A percentile compares a stretch with the other conserved stretches of the same genome.
phyloP scores from a whole-genome alignment of 2,329 filamentous ascomycete genomes.

The Botrytis elliptica region DNA sequence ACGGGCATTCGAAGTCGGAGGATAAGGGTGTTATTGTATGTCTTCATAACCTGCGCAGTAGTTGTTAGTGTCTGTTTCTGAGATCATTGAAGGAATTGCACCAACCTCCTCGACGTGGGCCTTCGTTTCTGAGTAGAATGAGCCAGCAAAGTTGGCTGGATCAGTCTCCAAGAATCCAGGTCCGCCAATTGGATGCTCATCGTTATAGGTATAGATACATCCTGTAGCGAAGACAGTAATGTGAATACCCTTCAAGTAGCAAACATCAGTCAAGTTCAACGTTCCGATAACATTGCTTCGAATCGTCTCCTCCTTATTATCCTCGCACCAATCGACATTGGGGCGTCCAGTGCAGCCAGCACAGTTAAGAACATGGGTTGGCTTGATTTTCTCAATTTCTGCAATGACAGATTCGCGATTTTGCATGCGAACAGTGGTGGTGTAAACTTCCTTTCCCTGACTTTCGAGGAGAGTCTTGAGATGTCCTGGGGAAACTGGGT shows the following conservation, averaged over 20 bases:
- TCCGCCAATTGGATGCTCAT: conserved; percentile 58
- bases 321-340: conserved; percentile 71
- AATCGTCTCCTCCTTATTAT: conserved; percentile 65
- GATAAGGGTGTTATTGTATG: conserved; percentile 61
- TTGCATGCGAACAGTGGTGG: conserved; percentile 65
- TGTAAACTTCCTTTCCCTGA: conserved; percentile 58
- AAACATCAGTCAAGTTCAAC: conserved; percentile 61
- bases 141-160: conserved; percentile 62
- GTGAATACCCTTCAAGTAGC: conserved; percentile 58
- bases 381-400: conserved; percentile 57
- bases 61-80: conserved; percentile 21
- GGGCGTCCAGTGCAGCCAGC: conserved; percentile 65
- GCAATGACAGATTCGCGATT: conserved; percentile 55
- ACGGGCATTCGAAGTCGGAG: conserved; percentile 69
- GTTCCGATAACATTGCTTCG: conserved; percentile 66
- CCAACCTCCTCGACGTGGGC: conserved; percentile 61
- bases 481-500: conserved; percentile 44
- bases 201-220: conserved; percentile 66
- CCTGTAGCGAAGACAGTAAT: conserved; percentile 66
- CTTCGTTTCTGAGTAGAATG: conserved; percentile 69
- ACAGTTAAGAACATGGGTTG: conserved; percentile 65
- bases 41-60: conserved; percentile 53
- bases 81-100: not conserved
- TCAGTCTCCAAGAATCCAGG: conserved; percentile 61
- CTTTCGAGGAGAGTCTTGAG: conserved; percentile 56